These are phyloP conservation scores for Aspergillus kassunensis DNA, from an alignment of 495 filamentous ascomycete species.

Conservation along the genomic window DNA sequence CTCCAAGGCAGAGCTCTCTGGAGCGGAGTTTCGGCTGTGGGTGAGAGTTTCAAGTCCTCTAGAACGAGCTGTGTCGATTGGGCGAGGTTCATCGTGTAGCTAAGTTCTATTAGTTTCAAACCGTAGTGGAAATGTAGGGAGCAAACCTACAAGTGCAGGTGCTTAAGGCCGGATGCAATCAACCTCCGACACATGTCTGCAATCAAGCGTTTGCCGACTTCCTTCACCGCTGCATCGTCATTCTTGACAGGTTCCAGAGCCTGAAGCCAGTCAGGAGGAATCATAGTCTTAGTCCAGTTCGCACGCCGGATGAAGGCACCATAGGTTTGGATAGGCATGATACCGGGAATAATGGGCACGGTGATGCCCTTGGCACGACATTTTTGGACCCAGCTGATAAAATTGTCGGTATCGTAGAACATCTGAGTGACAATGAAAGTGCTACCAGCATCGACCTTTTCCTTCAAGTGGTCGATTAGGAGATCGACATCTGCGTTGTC, in stretches of 20 bases:
- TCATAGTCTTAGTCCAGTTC: conserved; percentile 78
- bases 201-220: conserved; percentile 85
- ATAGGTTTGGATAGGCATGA: conserved; percentile 98
- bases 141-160: conserved; percentile 76
- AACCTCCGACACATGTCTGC: conserved; percentile 88
- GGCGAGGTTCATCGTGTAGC: conserved; percentile 98
- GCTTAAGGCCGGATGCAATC: conserved; percentile 72
- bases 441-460: conserved; percentile 94
- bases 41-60: conserved; percentile 78
- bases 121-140: background rate
- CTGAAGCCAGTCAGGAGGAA: conserved; percentile 77
- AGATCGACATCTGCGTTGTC: conserved; percentile 81
- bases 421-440: conserved; percentile 97
- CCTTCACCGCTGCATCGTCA: conserved; percentile 87
- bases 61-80: conserved; percentile 91
- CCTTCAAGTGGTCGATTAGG: conserved; percentile 89
- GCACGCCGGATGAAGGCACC: conserved; percentile 85
- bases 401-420: conserved; percentile 98
- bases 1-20: conserved; percentile 92
- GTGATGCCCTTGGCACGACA: conserved; percentile 79
- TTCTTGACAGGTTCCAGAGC: conserved; percentile 91
- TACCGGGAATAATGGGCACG: conserved; percentile 91
- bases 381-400: conserved; percentile 83
- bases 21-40: conserved; percentile 67
- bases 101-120: conserved; percentile 21